Percentiles rank a stretch among this genome's conserved stretches.
phyloP scores from a whole-genome alignment of 192 early-diverging fungal genomes.

The Coemansia sp. region DNA sequence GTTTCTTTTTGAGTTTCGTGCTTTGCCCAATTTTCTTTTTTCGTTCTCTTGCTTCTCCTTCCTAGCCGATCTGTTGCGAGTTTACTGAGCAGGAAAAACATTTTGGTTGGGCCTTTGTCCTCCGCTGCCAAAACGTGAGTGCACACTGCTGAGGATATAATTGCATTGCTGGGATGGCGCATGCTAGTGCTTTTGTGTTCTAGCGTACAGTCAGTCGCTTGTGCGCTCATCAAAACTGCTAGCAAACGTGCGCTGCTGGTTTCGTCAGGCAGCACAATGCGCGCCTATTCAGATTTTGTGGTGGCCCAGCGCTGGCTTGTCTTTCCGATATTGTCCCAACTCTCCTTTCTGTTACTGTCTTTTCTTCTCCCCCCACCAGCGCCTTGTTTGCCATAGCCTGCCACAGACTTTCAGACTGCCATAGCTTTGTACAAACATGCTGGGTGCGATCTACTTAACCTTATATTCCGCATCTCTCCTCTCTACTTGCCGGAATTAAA shows the following conservation, averaged over 20 bases:
- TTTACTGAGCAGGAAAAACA: not conserved
- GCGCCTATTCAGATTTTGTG: conserved; percentile 7
- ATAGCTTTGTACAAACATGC: not conserved
- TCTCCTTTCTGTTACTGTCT: not conserved
- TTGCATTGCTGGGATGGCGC: not conserved
- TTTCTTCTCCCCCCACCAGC: conserved; percentile 7
- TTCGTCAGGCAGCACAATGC: conserved; percentile 3
- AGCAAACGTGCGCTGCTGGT: conserved; percentile 1
- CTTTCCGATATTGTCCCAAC: conserved; percentile 6
- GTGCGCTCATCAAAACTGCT: not conserved
- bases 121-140: not conserved
- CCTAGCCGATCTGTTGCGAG: not conserved
- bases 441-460: not conserved
- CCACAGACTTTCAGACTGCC: not conserved
- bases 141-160: not conserved
- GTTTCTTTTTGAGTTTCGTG: not conserved
- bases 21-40: not conserved
- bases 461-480: not conserved
- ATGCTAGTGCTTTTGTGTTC: not conserved
- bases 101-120: conserved; percentile 1
- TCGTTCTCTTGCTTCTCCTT: not conserved
- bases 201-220: conserved; percentile 1
- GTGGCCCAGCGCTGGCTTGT: conserved; percentile 10
- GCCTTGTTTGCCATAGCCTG: conserved; percentile 4
- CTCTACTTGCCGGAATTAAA: not conserved